Evolutionary conservation across 2,329 filamentous ascomycete genomes (phyloP).

Genomic region (Clarireedia monteithiana): DNA sequence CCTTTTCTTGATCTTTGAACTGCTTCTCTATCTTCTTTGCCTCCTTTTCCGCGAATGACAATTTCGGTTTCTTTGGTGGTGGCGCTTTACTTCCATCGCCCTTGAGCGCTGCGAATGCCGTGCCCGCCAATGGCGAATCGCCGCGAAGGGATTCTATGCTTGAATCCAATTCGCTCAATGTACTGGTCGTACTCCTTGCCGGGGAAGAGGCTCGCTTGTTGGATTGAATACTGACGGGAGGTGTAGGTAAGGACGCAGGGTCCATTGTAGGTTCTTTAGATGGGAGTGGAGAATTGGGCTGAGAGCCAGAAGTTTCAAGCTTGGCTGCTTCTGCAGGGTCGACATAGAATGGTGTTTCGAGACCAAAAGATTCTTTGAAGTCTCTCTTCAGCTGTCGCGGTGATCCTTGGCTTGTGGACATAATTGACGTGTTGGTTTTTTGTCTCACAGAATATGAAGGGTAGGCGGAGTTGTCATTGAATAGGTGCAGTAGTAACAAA

Average conservation of each 20-base stretch:
- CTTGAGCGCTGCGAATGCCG: slow-evolving; percentile 18
- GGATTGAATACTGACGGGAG: background rate
- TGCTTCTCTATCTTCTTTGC: slow-evolving; percentile 33
- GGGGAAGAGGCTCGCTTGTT: slow-evolving; percentile 12
- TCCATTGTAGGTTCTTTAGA: background rate
- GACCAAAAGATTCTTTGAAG: slow-evolving; percentile 2
- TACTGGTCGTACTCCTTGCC: slow-evolving; percentile 16
- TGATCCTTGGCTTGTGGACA: slow-evolving; percentile 3
- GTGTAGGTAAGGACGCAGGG: background rate
- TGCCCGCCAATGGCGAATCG: background rate
- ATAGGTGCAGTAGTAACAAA: background rate
- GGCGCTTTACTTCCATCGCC: slow-evolving; percentile 12
- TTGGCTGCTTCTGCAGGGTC: background rate
- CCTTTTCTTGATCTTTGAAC: slow-evolving; percentile 23
- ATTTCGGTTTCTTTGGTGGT: slow-evolving; percentile 22
- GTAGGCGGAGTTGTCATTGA: background rate
- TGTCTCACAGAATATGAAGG: background rate
- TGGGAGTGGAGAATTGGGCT: background rate
- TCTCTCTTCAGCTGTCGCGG: slow-evolving; percentile 15
- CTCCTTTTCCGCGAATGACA: slow-evolving; percentile 25
- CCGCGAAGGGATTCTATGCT: slow-evolving; percentile 14
- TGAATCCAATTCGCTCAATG: slow-evolving; percentile 18
- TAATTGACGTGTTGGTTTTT: background rate
- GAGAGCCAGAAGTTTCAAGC: background rate
- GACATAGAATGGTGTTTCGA: background rate